These are phyloP conservation scores for Rhizodiscina lignyota DNA, from an alignment of 495 filamentous ascomycete genomes.

Conservation along the genomic window DNA sequence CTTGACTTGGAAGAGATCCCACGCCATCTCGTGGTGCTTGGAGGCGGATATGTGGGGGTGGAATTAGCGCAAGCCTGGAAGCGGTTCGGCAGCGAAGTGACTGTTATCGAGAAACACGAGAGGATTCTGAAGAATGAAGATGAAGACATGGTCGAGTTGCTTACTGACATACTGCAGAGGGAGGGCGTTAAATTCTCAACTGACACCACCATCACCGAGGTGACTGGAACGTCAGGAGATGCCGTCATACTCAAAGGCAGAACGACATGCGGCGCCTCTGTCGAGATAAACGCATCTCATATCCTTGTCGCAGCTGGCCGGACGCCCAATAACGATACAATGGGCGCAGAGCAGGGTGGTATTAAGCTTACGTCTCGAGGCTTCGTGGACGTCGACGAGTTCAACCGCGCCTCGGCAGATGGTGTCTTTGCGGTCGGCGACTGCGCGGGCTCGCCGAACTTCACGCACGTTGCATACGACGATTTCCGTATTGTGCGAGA, in stretches of 20 bases:
- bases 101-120: conserved; percentile 4
- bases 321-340: conserved; percentile 5
- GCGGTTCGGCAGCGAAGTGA: conserved; percentile 5
- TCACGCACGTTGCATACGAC: conserved; percentile 6
- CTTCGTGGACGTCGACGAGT: conserved; percentile 7
- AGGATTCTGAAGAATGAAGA: conserved; percentile 6
- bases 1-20: conserved; percentile 7
- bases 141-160: conserved; percentile 2
- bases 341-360: conserved; percentile 4
- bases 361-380: conserved; percentile 3
- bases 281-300: conserved; percentile 4
- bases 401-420: background rate
- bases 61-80: conserved; percentile 8
- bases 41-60: conserved; percentile 7
- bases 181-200: conserved; percentile 4
- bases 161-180: conserved; percentile 4
- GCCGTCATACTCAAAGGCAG: conserved; percentile 5
- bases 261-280: background rate
- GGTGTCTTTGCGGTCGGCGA: conserved; percentile 8
- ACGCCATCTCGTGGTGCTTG: conserved; percentile 7
- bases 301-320: conserved; percentile 5
- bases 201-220: background rate
- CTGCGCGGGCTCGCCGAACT: conserved; percentile 6
- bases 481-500: conserved; percentile 7
- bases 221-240: conserved; percentile 4